Evolutionary conservation across 371 early-diverging fungal species (phyloP).

Genomic region (Apophysomyces variabilis): DNA sequence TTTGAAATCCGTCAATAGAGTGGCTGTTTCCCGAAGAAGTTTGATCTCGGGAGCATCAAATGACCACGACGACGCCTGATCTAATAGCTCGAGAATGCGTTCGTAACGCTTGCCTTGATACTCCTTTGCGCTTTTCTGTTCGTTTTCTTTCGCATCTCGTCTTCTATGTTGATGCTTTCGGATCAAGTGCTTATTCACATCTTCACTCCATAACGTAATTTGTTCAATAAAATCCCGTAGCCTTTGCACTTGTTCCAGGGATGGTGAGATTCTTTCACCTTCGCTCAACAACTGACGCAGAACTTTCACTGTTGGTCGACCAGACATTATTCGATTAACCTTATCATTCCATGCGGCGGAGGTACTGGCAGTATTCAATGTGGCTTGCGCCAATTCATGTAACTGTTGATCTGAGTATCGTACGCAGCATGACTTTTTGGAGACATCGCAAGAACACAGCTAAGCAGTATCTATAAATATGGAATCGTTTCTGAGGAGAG

Average conservation of each 20-base stretch:
- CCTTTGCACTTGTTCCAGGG: slow-evolving; percentile 19
- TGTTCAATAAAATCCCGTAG: slow-evolving; percentile 22
- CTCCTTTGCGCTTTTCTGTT: slow-evolving; percentile 31
- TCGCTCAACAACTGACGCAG: slow-evolving; percentile 54
- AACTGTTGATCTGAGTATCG: slow-evolving; percentile 63
- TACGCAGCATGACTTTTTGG: slow-evolving; percentile 47
- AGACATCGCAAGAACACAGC: slow-evolving; percentile 59
- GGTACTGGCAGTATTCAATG: slow-evolving; percentile 18
- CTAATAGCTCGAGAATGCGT: slow-evolving; percentile 18
- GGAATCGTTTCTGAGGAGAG: neutral
- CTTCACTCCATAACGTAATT: slow-evolving; percentile 24
- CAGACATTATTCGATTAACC: slow-evolving; percentile 36
- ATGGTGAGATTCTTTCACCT: slow-evolving; percentile 48
- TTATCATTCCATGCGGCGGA: slow-evolving; percentile 52
- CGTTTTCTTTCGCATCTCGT: slow-evolving; percentile 28
- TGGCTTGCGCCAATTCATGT: slow-evolving; percentile 33
- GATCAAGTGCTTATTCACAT: slow-evolving; percentile 23
- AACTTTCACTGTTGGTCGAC: slow-evolving; percentile 55
- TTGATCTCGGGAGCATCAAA: slow-evolving; percentile 24
- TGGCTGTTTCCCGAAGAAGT: slow-evolving; percentile 13
- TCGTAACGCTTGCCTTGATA: slow-evolving; percentile 26
- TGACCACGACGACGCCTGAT: slow-evolving; percentile 15
- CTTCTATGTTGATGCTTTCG: slow-evolving; percentile 45
- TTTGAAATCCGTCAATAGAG: slow-evolving; percentile 15
- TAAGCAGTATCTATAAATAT: slow-evolving; percentile 19